These are phyloP conservation scores for Aspergillus nanangensis DNA, from an alignment of 495 filamentous ascomycete species.

Conservation along the genomic window DNA sequence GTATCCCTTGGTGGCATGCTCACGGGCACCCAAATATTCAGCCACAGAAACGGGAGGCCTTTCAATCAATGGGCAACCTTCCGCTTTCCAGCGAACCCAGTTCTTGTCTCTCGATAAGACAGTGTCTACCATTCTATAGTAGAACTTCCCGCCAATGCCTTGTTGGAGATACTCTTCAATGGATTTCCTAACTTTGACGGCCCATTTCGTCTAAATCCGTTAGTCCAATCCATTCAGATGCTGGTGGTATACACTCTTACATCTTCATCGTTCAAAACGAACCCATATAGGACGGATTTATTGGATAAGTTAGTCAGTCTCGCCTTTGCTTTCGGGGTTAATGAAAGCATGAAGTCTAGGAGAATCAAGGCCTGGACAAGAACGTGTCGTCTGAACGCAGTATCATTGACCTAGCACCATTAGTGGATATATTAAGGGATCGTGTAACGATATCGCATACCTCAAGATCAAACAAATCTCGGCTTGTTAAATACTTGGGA, in stretches of 20 bases:
- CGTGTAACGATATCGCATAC: constrained; percentile 35
- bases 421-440: neutral
- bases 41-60: constrained; percentile 59
- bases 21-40: constrained; percentile 63
- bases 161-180: constrained; percentile 79
- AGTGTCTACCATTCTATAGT: constrained; percentile 93
- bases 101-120: constrained; percentile 94
- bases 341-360: constrained; percentile 85
- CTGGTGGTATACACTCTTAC: constrained; percentile 43
- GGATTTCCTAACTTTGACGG: constrained; percentile 58
- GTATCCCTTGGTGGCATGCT: constrained; percentile 57
- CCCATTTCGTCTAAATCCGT: constrained; percentile 64
- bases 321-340: constrained; percentile 76
- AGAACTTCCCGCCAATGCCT: constrained; percentile 71
- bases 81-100: constrained; percentile 97
- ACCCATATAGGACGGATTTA: constrained; percentile 80
- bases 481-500: constrained; percentile 92
- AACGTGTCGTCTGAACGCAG: constrained; percentile 89
- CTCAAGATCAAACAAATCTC: constrained; percentile 93
- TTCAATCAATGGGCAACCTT: constrained; percentile 84
- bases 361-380: constrained; percentile 92
- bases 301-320: constrained; percentile 70
- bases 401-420: constrained; percentile 69
- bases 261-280: constrained; percentile 75
- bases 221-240: constrained; percentile 18